A percentile compares a stretch with the other conserved stretches of the same genome.
phyloP scores from a whole-genome alignment of 192 early-diverging fungal species.

The Backusella australiensis region DNA sequence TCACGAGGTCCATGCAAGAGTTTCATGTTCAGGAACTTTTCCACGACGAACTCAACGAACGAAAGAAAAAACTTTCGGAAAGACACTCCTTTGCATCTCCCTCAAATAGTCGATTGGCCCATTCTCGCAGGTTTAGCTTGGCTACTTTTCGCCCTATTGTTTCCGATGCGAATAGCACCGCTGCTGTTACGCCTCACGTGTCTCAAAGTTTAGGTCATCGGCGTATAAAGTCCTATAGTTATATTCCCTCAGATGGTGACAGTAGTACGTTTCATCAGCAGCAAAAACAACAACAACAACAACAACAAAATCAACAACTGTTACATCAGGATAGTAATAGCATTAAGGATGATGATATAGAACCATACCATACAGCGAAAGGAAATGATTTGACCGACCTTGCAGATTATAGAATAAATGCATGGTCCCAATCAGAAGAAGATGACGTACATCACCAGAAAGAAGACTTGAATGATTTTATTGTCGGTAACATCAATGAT shows the following conservation, averaged over 20 bases:
- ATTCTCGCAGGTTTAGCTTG: neutral
- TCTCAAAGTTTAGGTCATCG: slow-evolving; percentile 3
- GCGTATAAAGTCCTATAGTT: slow-evolving; percentile 8
- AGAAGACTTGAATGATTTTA: neutral
- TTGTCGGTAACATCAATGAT: neutral
- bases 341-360: neutral
- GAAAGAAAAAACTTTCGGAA: neutral
- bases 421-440: neutral
- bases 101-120: neutral
- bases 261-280: neutral
- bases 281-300: neutral
- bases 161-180: neutral
- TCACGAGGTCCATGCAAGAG: slow-evolving; percentile 21
- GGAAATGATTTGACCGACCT: neutral
- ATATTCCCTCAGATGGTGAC: neutral
- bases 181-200: neutral
- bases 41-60: neutral
- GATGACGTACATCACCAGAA: neutral
- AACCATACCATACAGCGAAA: neutral
- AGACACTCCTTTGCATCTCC: neutral
- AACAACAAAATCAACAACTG: neutral
- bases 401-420: slow-evolving; percentile 3
- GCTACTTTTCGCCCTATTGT: neutral
- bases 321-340: slow-evolving; percentile 3
- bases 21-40: slow-evolving; percentile 25